Conservation (phyloP, 495 filamentous ascomycete species). For the Tuber microsphaerosporum region DNA sequence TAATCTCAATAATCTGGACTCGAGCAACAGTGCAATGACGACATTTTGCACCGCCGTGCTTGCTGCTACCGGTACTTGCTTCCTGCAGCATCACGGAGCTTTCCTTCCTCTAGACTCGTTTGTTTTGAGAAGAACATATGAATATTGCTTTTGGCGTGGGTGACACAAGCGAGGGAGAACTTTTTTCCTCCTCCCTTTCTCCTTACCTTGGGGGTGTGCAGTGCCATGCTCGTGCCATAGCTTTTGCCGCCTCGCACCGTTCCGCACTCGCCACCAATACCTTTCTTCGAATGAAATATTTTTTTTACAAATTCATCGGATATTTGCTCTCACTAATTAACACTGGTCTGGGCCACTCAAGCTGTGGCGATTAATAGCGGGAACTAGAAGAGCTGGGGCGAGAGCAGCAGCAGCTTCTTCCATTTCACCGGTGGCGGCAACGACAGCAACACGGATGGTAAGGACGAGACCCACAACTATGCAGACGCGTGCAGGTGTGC, state of each 20-base stretch:
- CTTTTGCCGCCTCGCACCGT: not conserved
- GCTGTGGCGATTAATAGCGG: not conserved
- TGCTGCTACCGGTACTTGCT: not conserved
- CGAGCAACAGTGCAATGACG: not conserved
- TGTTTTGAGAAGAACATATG: not conserved
- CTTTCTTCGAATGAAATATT: not conserved
- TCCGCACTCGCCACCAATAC: not conserved
- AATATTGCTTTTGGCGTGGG: constrained; percentile 1
- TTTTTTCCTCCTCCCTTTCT: not conserved
- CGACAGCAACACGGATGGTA: not conserved
- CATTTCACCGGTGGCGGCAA: not conserved
- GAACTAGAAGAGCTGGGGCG: not conserved
- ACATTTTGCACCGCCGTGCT: not conserved
- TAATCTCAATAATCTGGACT: not conserved
- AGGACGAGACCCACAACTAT: constrained; percentile 12
- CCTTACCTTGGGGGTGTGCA: not conserved
- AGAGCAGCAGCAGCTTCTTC: not conserved
- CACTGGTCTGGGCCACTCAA: not conserved
- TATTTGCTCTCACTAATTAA: not conserved
- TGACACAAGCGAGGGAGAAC: not conserved
- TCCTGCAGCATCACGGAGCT: constrained; percentile 2
- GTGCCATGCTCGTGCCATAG: not conserved
- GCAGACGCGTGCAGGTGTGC: constrained; percentile 23
- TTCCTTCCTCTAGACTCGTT: not conserved
- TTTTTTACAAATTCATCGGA: not conserved